Base-by-base conservation (phyloP, 352 stramenopile species). In the Phytophthora aleatoria region DNA sequence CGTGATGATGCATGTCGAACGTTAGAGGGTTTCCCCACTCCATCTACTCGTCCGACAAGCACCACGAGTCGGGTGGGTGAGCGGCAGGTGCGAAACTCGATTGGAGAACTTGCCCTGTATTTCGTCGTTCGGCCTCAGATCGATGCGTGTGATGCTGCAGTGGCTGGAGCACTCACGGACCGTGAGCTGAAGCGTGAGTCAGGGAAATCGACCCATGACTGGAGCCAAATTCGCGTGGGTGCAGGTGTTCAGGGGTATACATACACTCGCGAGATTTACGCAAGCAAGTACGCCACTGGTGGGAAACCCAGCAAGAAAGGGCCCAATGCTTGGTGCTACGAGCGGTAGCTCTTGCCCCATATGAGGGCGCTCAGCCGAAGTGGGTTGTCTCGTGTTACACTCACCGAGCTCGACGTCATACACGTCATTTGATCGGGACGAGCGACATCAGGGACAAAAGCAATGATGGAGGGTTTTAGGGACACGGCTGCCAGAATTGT, bases 111-210 rank as follows among this genome's bases (percentile, higher is more conserved):
- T 72, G 16, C 79, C 75, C 16, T 70, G 50, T 70, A 89, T 79
- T 7, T 76, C 64, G 47, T 91, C 83, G 16, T 64, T 69, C 2
- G 71, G 71, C 35, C 60, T 73, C 4, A 92, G 50, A 36, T 92
- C 76, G 33, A 93, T 85, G 56, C 89, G 77, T 13, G 81, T 90
- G 57, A 93, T 62, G 55, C 83, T 91, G 74, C 85, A 91, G 60
- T 93, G 85, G 16, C 62, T 71, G 35, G 20, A 20, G 20, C 20
- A 20, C 20, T 20, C 20, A 20, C 20, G 20, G 20, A 20, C 20
- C 20, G 20, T 20, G 20, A 20, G 20, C 20, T 20, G 20, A 20
- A 20, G 20, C 20, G 20, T 20, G 20, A 20, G 0, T 20, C 20
- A 20, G 20, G 20, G 20, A 20, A 20, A 20, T 20, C 20, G 20